phyloP scores from a whole-genome alignment of 1,139 yeast genomes.

The Diutina siamensis region DNA sequence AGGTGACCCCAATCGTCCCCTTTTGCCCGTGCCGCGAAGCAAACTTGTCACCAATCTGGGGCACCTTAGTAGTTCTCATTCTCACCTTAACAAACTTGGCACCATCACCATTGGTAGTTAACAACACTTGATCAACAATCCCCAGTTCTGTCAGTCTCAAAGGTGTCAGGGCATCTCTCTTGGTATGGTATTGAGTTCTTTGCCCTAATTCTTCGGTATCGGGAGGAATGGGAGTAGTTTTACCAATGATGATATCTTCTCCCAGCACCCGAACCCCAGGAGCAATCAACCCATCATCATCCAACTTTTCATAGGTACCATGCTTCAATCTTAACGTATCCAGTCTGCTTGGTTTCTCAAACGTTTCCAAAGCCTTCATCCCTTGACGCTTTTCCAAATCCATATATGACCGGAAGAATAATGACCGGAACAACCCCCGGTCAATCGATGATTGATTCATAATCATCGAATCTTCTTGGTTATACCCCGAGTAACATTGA shows the following conservation, averaged over 20 bases:
- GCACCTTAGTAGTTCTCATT: conserved; percentile 96
- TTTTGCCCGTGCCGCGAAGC: conserved; percentile 99
- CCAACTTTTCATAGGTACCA: conserved; percentile 95
- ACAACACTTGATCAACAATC: conserved; percentile 92
- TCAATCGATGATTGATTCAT: conserved; percentile 98
- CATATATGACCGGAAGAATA: conserved; percentile 95
- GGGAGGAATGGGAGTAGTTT: conserved; percentile 96
- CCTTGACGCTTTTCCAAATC: conserved; percentile 98
- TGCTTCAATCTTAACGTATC: conserved; percentile 92
- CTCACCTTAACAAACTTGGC: conserved; percentile 94
- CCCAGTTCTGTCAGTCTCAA: conserved; percentile 95
- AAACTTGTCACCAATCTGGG: conserved; percentile 98
- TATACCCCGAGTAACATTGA: conserved; percentile 95
- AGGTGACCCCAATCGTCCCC: conserved; percentile 99
- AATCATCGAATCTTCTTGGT: conserved; percentile 99
- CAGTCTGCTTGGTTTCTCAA: conserved; percentile 90
- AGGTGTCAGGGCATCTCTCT: conserved; percentile 97
- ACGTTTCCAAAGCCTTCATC: conserved; percentile 93
- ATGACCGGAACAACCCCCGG: conserved; percentile 89
- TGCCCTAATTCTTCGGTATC: conserved; percentile 98
- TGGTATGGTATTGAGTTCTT: conserved; percentile 94
- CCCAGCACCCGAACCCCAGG: conserved; percentile 99
- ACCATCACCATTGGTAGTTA: conserved; percentile 97
- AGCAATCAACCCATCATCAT: conserved; percentile 94
- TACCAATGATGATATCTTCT: conserved; percentile 96